phyloP scores from a whole-genome alignment of 2,329 filamentous ascomycete species.

The Ophiostoma populinum region DNA sequence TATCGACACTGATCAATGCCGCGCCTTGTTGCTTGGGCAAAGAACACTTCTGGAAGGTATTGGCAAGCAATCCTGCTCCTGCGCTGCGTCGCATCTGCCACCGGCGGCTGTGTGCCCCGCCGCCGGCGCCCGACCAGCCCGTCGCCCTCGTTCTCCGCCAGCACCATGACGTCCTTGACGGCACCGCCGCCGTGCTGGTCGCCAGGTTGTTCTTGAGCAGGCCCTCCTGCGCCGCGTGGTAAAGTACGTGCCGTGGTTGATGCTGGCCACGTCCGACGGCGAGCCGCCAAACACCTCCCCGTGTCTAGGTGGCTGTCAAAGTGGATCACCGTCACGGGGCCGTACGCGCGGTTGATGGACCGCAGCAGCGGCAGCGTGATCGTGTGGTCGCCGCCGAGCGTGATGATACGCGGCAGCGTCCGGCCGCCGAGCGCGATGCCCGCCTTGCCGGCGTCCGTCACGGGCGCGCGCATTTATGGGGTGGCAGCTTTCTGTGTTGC shows the following conservation, averaged over 20 bases:
- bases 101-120: too few species aligned
- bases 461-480: slow-evolving; percentile 54
- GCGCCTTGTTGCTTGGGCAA: too few species aligned
- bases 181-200: too few species aligned
- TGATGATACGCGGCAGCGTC: slow-evolving; percentile 32
- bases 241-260: slow-evolving; percentile 85
- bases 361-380: slow-evolving; percentile 16
- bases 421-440: slow-evolving; percentile 56
- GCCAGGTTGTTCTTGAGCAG: slow-evolving; percentile 63
- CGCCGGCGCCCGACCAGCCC: too few species aligned
- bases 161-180: too few species aligned
- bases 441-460: slow-evolving; percentile 46
- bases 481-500: too few species aligned
- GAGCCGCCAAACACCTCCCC: slow-evolving; percentile 75
- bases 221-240: slow-evolving; percentile 62
- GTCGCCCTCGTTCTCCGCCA: too few species aligned
- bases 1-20: too few species aligned
- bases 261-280: slow-evolving; percentile 54
- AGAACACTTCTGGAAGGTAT: too few species aligned
- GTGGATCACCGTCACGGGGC: slow-evolving; percentile 17
- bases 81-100: too few species aligned
- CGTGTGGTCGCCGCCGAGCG: slow-evolving; percentile 16
- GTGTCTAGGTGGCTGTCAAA: slow-evolving; percentile 17
- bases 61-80: too few species aligned
- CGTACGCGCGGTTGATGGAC: slow-evolving; percentile 15